phyloP scores from a whole-genome alignment of 371 early-diverging fungal species.

The Saksenaea vasiformis region DNA sequence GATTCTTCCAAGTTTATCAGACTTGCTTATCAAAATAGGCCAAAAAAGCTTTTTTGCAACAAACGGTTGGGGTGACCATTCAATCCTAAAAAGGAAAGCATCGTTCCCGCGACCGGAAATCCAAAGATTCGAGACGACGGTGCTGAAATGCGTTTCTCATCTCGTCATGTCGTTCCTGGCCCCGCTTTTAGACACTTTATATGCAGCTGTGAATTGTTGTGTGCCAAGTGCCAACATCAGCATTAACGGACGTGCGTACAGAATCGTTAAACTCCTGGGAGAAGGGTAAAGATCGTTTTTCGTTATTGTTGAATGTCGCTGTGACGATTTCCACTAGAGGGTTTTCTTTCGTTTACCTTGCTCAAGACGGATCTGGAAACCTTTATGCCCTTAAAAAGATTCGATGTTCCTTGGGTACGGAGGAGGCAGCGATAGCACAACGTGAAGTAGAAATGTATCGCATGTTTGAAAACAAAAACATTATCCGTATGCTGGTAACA shows the following conservation, averaged over 20 bases:
- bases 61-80: neutral
- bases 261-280: slow-evolving; percentile 66
- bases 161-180: slow-evolving; percentile 31
- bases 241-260: slow-evolving; percentile 59
- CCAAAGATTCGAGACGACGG: neutral
- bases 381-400: slow-evolving; percentile 73
- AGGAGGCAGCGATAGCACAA: slow-evolving; percentile 60
- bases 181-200: slow-evolving; percentile 42
- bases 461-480: slow-evolving; percentile 68
- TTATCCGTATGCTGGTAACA: slow-evolving; percentile 68
- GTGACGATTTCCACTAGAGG: slow-evolving; percentile 51
- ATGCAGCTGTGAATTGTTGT: slow-evolving; percentile 48
- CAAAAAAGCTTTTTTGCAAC: too few relatives aligned
- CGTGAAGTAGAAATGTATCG: slow-evolving; percentile 69
- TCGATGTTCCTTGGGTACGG: slow-evolving; percentile 63
- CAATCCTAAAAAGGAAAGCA: neutral
- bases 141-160: neutral
- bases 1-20: too few relatives aligned
- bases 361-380: slow-evolving; percentile 57
- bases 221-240: slow-evolving; percentile 59
- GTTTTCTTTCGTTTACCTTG: slow-evolving; percentile 76
- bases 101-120: slow-evolving; percentile 1
- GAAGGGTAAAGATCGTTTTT: slow-evolving; percentile 58
- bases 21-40: too few relatives aligned
- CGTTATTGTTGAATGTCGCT: neutral